phyloP scores from a whole-genome alignment of 768 basidiomycete species.

The Boletus reticulatus region DNA sequence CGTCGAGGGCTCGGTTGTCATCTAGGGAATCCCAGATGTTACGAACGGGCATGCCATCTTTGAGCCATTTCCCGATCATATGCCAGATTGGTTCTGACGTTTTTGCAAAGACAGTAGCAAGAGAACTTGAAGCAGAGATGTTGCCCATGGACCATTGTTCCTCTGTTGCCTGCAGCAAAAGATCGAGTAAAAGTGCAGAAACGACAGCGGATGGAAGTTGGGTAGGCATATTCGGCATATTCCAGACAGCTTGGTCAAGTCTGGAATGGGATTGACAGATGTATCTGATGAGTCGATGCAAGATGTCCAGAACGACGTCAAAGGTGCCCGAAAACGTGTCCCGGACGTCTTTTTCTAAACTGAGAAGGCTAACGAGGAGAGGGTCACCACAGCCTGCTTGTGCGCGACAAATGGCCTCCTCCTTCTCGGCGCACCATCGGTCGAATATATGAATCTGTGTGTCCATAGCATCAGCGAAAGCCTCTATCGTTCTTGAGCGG shows the following conservation, averaged over 20 bases:
- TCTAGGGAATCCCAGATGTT: conserved; percentile 29
- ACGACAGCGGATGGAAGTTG: conserved; percentile 49
- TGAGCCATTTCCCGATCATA: conserved; percentile 71
- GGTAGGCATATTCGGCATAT: conserved; percentile 38
- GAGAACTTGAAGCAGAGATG: conserved; percentile 45
- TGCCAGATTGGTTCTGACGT: conserved; percentile 72
- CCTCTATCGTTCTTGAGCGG: conserved; percentile 66
- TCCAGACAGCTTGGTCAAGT: conserved; percentile 37
- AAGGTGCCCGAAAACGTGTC: conserved; percentile 60
- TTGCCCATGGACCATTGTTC: conserved; percentile 61
- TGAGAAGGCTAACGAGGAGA: conserved; percentile 60
- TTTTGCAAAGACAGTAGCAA: conserved; percentile 60
- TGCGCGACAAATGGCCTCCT: conserved; percentile 66
- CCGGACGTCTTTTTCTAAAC: conserved; percentile 56
- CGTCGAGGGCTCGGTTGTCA: conserved; percentile 41
- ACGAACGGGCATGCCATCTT: conserved; percentile 63
- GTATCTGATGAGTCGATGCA: conserved; percentile 34
- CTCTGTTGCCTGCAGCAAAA: conserved; percentile 55
- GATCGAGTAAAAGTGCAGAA: conserved; percentile 60
- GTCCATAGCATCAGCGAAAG: conserved; percentile 75
- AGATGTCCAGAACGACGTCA: conserved; percentile 50
- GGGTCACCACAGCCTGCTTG: conserved; percentile 43
- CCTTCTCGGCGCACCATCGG: conserved; percentile 66
- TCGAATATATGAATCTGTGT: conserved; percentile 57
- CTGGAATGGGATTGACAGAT: conserved; percentile 30